Evolutionary conservation across 2,329 filamentous ascomycete species (phyloP), one percentile per base, ranked within the genome.

Genomic region (Fusarium illudens): DNA sequence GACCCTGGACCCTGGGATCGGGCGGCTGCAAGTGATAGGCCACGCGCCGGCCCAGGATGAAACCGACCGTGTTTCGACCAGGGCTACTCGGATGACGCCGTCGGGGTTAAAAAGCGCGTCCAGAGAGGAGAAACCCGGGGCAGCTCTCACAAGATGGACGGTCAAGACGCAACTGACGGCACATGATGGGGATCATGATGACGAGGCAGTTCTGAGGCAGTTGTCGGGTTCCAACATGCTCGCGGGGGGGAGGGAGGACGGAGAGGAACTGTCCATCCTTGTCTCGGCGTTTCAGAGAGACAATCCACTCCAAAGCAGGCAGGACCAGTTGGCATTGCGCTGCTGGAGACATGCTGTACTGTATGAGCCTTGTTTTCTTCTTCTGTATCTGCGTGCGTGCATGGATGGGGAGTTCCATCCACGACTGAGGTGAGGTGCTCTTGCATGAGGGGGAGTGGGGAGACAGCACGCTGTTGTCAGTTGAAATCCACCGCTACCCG

Each of bases 21-120:
- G 64, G 71, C 71, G 61, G 66, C 62, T 70, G 64, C 44, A 51
- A 59, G 62, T 75, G 72, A 75, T 75, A 74, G 73, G 73, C 49
- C 60, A 56, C 52, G 22, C 25, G 54, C 63, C 51, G 68, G 71
- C 44, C 60, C 48, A 62, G 60, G 66, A 68, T 75, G 73, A 75
- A 75, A 75, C 73, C 58, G 65, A 65, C 66, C 57, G 65, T 63
- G 73, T 75, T 75, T 75, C 73, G 65, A 71, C 72, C 51, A 64
- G 68, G 68, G 61, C 39, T 63, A 58, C 62, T 71, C 60, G 58
- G 62, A 66, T 66, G 61, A 69, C 65, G 60, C 70, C 32, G 62
- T 50, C 54, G 25, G 55, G 64, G 68, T 64, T 66, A 58, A 70
- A 60, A 62, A 44, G 53, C 50, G 62, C 61, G 61, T 50, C 37